These are phyloP conservation scores for Hypoxylon sp. DNA, from an alignment of 2,329 filamentous ascomycete species.

Conservation along the genomic window DNA sequence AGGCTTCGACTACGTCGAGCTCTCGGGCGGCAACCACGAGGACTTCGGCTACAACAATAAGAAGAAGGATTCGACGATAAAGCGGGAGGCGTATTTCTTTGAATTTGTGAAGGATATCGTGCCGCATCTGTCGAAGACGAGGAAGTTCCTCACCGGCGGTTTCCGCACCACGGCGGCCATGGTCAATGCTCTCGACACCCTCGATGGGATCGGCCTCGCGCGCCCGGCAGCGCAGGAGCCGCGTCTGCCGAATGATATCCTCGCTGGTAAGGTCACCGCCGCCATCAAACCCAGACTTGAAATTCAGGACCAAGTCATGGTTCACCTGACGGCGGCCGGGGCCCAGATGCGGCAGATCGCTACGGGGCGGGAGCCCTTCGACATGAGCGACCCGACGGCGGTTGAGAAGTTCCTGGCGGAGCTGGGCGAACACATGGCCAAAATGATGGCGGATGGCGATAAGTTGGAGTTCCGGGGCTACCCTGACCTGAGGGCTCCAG, in stretches of 20 bases:
- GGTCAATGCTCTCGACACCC: slow-evolving; percentile 63
- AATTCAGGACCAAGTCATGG: slow-evolving; percentile 62
- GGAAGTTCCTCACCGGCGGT: slow-evolving; percentile 66
- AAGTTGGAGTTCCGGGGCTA: slow-evolving; percentile 47
- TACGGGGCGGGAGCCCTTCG: slow-evolving; percentile 47
- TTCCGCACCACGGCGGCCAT: slow-evolving; percentile 66
- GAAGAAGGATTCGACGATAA: slow-evolving; percentile 65
- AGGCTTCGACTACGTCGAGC: slow-evolving; percentile 68
- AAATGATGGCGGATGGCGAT: slow-evolving; percentile 45
- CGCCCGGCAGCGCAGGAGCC: slow-evolving; percentile 65
- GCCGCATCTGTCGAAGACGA: slow-evolving; percentile 61
- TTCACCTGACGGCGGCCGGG: slow-evolving; percentile 58
- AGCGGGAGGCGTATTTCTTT: slow-evolving; percentile 69
- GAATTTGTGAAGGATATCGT: slow-evolving; percentile 66
- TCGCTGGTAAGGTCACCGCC: slow-evolving; percentile 61
- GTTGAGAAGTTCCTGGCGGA: slow-evolving; percentile 44
- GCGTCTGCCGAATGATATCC: slow-evolving; percentile 58
- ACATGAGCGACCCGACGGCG: slow-evolving; percentile 41
- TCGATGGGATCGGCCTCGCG: slow-evolving; percentile 69
- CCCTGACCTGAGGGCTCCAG: slow-evolving; percentile 41
- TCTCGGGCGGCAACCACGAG: slow-evolving; percentile 70
- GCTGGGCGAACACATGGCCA: slow-evolving; percentile 43
- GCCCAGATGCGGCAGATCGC: slow-evolving; percentile 59
- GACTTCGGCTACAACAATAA: slow-evolving; percentile 63
- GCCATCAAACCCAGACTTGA: slow-evolving; percentile 61